A percentile compares a stretch with the other conserved stretches of the same genome.
These are phyloP conservation scores for Chaetothyriales sp. DNA, from an alignment of 2,329 filamentous ascomycete species.

Conservation along the genomic window DNA sequence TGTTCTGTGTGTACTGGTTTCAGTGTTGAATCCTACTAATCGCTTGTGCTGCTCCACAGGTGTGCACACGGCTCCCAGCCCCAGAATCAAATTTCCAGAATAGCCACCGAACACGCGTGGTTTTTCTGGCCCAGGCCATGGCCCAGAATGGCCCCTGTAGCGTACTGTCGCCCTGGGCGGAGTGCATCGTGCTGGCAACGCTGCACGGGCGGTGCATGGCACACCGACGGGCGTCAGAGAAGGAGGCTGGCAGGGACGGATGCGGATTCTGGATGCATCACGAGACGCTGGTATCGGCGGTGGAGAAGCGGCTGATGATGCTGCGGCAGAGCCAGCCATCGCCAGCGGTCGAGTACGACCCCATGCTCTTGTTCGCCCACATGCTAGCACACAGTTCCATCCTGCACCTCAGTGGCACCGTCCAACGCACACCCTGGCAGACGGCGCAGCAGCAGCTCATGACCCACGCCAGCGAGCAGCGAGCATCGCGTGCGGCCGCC, in stretches of 20 bases:
- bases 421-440: not conserved
- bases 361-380: constrained; percentile 12
- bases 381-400: constrained; percentile 13
- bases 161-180: constrained; percentile 19
- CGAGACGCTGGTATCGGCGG: constrained; percentile 10
- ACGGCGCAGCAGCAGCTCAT: too few relatives aligned
- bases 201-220: constrained; percentile 16
- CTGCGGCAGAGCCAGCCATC: constrained; percentile 10
- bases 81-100: constrained; percentile 25
- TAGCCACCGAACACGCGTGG: constrained; percentile 14
- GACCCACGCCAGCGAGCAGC: constrained; percentile 1
- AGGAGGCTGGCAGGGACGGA: constrained; percentile 1
- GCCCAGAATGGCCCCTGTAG: constrained; percentile 1
- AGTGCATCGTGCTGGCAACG: constrained; percentile 23
- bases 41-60: too few relatives aligned
- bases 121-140: constrained; percentile 2
- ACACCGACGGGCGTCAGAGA: constrained; percentile 3
- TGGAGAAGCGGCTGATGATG: constrained; percentile 10
- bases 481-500: constrained; percentile 10
- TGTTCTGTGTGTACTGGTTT: too few relatives aligned
- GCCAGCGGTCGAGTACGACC: constrained; percentile 1
- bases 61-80: constrained; percentile 23
- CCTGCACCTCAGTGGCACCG: constrained; percentile 10
- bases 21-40: too few relatives aligned
- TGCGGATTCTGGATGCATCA: constrained; percentile 7